Evolutionary conservation across 805 yeast species (phyloP), one percentile per base, ranked within the genome.

Genomic region (Tetrapisispora fleetii): DNA sequence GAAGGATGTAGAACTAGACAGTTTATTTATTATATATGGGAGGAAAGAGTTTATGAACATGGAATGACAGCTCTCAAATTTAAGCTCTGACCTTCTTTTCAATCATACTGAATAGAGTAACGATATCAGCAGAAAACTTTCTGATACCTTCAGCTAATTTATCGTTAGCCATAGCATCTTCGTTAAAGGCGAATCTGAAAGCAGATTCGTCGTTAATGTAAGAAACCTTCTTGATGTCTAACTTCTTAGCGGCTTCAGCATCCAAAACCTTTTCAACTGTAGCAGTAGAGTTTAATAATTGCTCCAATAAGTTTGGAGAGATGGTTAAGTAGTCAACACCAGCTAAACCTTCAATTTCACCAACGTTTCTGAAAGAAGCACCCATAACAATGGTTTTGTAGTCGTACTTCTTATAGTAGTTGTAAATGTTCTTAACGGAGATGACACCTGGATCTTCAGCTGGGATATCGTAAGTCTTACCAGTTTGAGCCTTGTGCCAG

Each of bases 341-440:
- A 51, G 99, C 97, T 62, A 93, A 78, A 61, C 95, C 96, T 72
- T 83, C 84, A 73, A 93, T 87, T 76, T 91, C 99, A 59, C 89
- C 96, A 54, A 75, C 71, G 78, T 90, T 93, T 82, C 99, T 91
- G 89, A 93, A 91, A 52, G 98, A 91, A 52, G 99, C 99, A 73
- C 99, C 99, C 99, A 93, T 93, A 67, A 93, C 98, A 67, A 93
- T 90, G 70, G 99, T 93, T 64, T 91, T 79, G 82, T 93, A 93
- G 61, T 83, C 91, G 72, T 71, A 87, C 76, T 91, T 91, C 83
- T 93, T 93, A 85, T 93, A 93, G 82, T 93, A 93, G 85, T 90
- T 85, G 86, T 70, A 93, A 71, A 93, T 93, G 53, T 67, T 68
- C 72, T 81, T 83, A 62, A 93, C 99, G 40, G 96, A 87, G 46